phyloP scores from a whole-genome alignment of 208 protist species.

The Leishmania mexicana region DNA sequence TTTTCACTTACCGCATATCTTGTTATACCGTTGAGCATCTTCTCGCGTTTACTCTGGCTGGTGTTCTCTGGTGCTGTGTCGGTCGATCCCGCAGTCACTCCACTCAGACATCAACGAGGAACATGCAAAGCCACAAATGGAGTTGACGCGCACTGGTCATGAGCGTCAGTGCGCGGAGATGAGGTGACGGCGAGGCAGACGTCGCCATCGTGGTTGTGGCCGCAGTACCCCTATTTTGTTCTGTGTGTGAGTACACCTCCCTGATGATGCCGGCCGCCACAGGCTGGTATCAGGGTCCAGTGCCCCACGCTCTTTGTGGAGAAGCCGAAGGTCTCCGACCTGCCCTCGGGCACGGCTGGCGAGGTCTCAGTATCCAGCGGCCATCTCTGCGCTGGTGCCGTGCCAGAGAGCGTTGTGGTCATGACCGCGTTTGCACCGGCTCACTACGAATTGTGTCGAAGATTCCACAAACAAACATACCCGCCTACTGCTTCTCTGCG shows the following conservation, averaged over 20 bases:
- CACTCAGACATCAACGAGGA: not conserved
- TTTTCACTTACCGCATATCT: not conserved
- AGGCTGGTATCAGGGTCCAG: not conserved
- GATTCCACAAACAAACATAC: not conserved
- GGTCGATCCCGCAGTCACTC: not conserved
- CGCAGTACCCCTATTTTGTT: not conserved
- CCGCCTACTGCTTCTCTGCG: not conserved
- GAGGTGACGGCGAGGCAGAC: not conserved
- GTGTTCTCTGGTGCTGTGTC: not conserved
- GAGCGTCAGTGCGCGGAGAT: not conserved
- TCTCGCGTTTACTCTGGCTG: not conserved
- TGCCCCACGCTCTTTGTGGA: not conserved
- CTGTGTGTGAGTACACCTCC: not conserved
- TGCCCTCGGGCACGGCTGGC: not conserved
- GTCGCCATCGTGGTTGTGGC: not conserved
- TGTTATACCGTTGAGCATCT: not conserved
- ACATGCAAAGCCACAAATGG: not conserved
- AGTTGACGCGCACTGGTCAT: not conserved
- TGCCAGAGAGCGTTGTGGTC: not conserved
- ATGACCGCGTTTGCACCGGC: not conserved
- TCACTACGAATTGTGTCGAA: not conserved
- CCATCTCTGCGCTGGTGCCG: not conserved
- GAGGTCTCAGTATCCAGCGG: not conserved
- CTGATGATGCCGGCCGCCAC: not conserved
- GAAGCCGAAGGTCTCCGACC: not conserved